phyloP scores from a whole-genome alignment of 2,329 filamentous ascomycete genomes.

The Diaporthe velutina region DNA sequence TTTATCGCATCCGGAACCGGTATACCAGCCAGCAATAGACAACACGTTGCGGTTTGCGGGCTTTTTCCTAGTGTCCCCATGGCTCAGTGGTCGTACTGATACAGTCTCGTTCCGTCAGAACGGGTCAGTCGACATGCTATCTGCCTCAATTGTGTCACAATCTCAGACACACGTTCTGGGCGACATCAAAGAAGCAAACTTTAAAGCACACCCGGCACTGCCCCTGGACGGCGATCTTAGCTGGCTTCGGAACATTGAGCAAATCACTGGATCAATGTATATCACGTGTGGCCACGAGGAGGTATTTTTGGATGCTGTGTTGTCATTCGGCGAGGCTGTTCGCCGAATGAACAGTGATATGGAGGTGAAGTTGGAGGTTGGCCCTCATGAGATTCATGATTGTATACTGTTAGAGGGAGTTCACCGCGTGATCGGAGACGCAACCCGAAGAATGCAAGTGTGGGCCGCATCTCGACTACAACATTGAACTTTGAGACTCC shows the following conservation, averaged over 20 bases:
- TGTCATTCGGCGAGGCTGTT: neutral
- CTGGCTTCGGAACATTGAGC: neutral
- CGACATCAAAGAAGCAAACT: neutral
- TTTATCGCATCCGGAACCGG: conserved; percentile 45
- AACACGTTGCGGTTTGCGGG: neutral
- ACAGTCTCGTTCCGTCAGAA: neutral
- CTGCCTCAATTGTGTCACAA: neutral
- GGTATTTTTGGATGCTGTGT: neutral
- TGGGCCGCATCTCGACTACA: conserved; percentile 7
- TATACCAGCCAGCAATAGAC: neutral
- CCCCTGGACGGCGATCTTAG: neutral
- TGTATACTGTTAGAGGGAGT: neutral
- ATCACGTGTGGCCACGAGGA: neutral
- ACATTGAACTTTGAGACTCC: neutral
- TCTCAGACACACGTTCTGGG: neutral
- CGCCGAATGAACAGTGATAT: neutral
- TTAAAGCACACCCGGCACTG: neutral
- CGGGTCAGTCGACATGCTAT: neutral
- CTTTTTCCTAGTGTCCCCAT: conserved; percentile 2
- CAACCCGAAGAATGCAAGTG: neutral
- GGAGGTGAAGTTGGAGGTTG: neutral
- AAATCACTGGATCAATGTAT: neutral
- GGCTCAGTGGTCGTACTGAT: neutral
- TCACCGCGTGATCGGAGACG: neutral
- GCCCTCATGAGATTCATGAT: neutral